Conservation (phyloP, 1,284 basidiomycete genomes). For the Trichosporon sp. region DNA sequence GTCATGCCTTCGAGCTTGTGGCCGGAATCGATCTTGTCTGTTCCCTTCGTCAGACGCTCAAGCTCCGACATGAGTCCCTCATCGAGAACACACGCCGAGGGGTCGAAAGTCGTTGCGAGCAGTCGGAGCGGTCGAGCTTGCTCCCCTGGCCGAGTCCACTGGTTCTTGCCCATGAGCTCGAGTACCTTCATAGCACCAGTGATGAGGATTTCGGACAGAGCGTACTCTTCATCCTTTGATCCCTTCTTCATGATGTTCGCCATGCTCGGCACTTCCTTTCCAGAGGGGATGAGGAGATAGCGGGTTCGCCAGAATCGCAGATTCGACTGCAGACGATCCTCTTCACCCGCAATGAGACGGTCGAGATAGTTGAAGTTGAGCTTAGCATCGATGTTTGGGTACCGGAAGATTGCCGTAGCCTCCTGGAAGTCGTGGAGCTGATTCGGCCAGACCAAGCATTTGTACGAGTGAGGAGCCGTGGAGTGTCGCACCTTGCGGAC, state of each 20-base stretch:
- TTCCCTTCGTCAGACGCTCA: slow-evolving; percentile 57
- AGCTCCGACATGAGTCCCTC: slow-evolving; percentile 68
- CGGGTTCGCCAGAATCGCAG: slow-evolving; percentile 89
- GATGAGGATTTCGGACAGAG: slow-evolving; percentile 80
- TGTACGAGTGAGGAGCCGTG: slow-evolving; percentile 64
- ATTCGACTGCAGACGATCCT: slow-evolving; percentile 70
- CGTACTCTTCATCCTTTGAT: slow-evolving; percentile 64
- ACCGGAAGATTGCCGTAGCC: slow-evolving; percentile 66
- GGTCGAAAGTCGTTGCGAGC: slow-evolving; percentile 73
- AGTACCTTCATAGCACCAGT: slow-evolving; percentile 87
- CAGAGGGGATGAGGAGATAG: slow-evolving; percentile 87
- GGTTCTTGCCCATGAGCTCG: slow-evolving; percentile 73
- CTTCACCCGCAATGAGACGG: slow-evolving; percentile 72
- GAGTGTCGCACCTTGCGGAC: slow-evolving; percentile 65
- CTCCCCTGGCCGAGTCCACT: slow-evolving; percentile 66
- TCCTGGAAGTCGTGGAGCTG: slow-evolving; percentile 80
- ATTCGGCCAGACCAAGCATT: slow-evolving; percentile 89
- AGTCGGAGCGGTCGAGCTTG: slow-evolving; percentile 57
- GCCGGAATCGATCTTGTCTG: slow-evolving; percentile 29
- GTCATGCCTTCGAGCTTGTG: slow-evolving; percentile 41
- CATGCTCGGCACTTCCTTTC: slow-evolving; percentile 56
- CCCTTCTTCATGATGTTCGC: slow-evolving; percentile 52
- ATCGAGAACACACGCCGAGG: slow-evolving; percentile 69
- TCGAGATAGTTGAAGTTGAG: slow-evolving; percentile 48
- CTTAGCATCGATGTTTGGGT: slow-evolving; percentile 52